A percentile compares a stretch with the other conserved stretches of the same genome.
These are phyloP conservation scores for Mercurialis annua DNA, from an alignment of 345 rosid species.

Conservation along the genomic window DNA sequence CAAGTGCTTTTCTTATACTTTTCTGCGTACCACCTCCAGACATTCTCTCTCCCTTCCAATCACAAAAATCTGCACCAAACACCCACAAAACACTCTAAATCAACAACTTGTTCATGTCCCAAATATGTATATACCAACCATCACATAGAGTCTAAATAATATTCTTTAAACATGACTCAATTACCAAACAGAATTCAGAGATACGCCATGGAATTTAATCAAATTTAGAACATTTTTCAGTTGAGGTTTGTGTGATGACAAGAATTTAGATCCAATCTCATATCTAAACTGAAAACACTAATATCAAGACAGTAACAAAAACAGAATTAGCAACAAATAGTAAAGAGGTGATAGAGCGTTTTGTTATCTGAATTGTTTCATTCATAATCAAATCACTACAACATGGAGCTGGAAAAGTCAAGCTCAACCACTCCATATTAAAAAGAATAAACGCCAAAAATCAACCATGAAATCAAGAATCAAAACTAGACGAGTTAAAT, in stretches of 20 bases:
- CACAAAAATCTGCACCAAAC: constrained; percentile 31
- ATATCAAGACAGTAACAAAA: not conserved
- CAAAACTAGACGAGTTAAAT: no score
- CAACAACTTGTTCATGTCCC: no score
- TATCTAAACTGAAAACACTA: not conserved
- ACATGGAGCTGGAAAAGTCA: not conserved
- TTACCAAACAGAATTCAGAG: not conserved
- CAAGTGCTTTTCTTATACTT: constrained; percentile 89
- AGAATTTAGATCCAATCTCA: constrained; percentile 23
- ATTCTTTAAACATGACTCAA: not conserved
- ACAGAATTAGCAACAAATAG: not conserved
- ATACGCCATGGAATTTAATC: not conserved
- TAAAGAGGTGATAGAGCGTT: no score
- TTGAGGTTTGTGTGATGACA: constrained; percentile 1
- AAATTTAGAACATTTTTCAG: constrained; percentile 5
- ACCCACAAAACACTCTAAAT: constrained; percentile 4
- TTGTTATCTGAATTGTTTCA: not conserved
- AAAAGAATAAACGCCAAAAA: not conserved
- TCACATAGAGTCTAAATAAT: constrained; percentile 5
- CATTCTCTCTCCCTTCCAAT: constrained; percentile 50
- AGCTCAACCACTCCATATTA: no score
- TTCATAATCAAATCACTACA: not conserved
- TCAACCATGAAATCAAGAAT: not conserved
- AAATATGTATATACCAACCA: no score
- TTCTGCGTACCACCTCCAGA: constrained; percentile 82